These are phyloP conservation scores for Aurantiochytrium sp. DNA, from an alignment of 108 stramenopile genomes.

Conservation along the genomic window DNA sequence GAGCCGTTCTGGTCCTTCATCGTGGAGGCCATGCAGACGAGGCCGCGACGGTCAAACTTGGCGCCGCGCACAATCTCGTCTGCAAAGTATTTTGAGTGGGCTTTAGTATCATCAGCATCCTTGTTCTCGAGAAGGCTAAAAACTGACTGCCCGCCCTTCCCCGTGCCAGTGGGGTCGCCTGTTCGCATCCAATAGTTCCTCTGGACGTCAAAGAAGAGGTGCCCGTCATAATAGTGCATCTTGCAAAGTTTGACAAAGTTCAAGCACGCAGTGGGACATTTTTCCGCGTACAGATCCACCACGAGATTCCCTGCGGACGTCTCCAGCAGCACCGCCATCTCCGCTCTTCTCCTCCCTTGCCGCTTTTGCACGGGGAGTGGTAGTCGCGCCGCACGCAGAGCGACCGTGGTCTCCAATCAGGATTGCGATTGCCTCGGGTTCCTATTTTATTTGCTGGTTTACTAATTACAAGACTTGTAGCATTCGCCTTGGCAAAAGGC, in stretches of 20 bases:
- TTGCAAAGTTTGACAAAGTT: slow-evolving; percentile 55
- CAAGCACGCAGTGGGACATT: slow-evolving; percentile 34
- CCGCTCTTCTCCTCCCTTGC: neutral
- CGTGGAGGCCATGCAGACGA: slow-evolving; percentile 50
- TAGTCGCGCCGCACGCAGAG: no score
- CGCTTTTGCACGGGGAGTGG: neutral
- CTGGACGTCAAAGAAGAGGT: slow-evolving; percentile 47
- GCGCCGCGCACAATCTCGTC: slow-evolving; percentile 34
- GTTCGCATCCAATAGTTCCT: slow-evolving; percentile 45
- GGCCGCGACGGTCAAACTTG: slow-evolving; percentile 37
- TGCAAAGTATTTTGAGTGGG: slow-evolving; percentile 27
- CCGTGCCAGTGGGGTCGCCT: slow-evolving; percentile 82
- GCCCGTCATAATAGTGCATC: slow-evolving; percentile 44
- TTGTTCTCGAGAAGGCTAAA: slow-evolving; percentile 40
- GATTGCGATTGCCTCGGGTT: no score
- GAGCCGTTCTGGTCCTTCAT: slow-evolving; percentile 69
- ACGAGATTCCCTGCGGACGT: slow-evolving; percentile 44
- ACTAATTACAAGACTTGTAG: no score
- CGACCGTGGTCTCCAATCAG: no score
- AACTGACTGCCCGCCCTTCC: slow-evolving; percentile 67
- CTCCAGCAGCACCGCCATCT: slow-evolving; percentile 52
- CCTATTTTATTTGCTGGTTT: no score
- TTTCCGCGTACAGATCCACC: slow-evolving; percentile 45
- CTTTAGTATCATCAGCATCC: neutral
- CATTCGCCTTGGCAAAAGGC: no score